A percentile compares a stretch with the other conserved stretches of the same genome.
Evolutionary conservation across 2,329 filamentous ascomycete genomes (phyloP).

Genomic region (Colletotrichum australisinense): DNA sequence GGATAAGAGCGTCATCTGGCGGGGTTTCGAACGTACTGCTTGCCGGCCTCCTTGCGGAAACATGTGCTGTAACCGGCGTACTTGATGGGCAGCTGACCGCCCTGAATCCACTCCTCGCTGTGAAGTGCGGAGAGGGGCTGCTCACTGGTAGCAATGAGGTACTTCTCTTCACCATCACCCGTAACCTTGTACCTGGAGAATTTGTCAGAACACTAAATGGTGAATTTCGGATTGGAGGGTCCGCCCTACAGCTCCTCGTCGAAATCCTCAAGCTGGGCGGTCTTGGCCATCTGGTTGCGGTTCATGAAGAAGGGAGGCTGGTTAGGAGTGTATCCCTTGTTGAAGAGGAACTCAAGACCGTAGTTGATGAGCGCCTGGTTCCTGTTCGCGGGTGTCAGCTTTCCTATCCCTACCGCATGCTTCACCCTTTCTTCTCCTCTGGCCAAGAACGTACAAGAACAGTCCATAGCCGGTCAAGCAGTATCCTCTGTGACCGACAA

Average conservation of each 20-base stretch:
- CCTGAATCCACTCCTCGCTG: slow-evolving; percentile 91
- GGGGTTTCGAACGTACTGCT: slow-evolving; percentile 65
- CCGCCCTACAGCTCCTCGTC: slow-evolving; percentile 80
- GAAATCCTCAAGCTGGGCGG: slow-evolving; percentile 95
- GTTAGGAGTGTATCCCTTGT: slow-evolving; percentile 79
- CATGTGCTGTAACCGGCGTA: slow-evolving; percentile 94
- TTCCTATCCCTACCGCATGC: slow-evolving; percentile 26
- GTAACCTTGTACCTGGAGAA: slow-evolving; percentile 82
- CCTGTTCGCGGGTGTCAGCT: slow-evolving; percentile 11
- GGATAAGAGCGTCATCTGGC: neutral
- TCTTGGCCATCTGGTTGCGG: slow-evolving; percentile 92
- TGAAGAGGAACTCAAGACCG: slow-evolving; percentile 87
- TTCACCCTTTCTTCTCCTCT: slow-evolving; percentile 13
- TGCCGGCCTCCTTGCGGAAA: slow-evolving; percentile 94
- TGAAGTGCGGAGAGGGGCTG: slow-evolving; percentile 95
- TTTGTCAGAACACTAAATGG: neutral
- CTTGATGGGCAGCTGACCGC: slow-evolving; percentile 89
- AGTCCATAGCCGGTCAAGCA: slow-evolving; percentile 91
- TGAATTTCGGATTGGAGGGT: neutral
- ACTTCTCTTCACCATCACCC: slow-evolving; percentile 89
- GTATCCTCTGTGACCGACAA: slow-evolving; percentile 95
- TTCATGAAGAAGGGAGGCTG: slow-evolving; percentile 38
- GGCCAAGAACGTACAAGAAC: slow-evolving; percentile 64
- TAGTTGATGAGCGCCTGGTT: slow-evolving; percentile 97
- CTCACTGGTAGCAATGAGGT: slow-evolving; percentile 78